Evolutionary conservation across 768 basidiomycete genomes (phyloP).

Genomic region (Mycena kentingensis): DNA sequence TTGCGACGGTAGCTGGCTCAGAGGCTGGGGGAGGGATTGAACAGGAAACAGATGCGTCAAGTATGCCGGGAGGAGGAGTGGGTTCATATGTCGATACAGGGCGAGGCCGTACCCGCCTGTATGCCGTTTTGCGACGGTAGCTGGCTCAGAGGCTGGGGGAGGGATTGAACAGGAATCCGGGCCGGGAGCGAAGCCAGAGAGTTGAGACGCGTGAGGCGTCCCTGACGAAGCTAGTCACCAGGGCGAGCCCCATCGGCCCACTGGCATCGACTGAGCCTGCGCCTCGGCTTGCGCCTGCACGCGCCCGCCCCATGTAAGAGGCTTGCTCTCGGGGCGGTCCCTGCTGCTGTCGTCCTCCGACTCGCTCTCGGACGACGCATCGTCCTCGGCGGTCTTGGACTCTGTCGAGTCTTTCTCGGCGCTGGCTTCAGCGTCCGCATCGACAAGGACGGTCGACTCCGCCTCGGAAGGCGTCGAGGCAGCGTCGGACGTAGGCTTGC

Average conservation of each 20-base stretch:
- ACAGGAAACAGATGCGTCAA: constrained; percentile 1
- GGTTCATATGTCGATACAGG: background rate
- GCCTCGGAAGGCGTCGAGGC: constrained; percentile 28
- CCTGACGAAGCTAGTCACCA: background rate
- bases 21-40: too few relatives aligned
- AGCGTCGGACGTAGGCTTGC: constrained; percentile 26
- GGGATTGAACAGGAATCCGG: too few relatives aligned
- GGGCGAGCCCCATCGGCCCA: background rate
- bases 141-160: background rate
- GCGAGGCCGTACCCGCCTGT: background rate
- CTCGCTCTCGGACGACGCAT: constrained; percentile 17
- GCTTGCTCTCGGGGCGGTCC: constrained; percentile 18
- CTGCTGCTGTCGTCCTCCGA: background rate
- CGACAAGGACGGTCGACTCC: constrained; percentile 22
- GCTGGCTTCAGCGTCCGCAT: constrained; percentile 34
- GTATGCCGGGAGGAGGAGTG: background rate
- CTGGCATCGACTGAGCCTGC: background rate
- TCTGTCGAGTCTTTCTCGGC: constrained; percentile 28
- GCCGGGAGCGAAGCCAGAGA: too few relatives aligned
- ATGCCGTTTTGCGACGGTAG: background rate
- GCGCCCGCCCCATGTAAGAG: constrained; percentile 28
- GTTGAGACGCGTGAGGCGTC: background rate
- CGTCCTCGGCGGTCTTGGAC: constrained; percentile 27
- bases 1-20: background rate
- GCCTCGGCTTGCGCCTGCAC: background rate